Evolutionary conservation across 345 rosid species (phyloP).

Genomic region (Syzygium aromaticum): DNA sequence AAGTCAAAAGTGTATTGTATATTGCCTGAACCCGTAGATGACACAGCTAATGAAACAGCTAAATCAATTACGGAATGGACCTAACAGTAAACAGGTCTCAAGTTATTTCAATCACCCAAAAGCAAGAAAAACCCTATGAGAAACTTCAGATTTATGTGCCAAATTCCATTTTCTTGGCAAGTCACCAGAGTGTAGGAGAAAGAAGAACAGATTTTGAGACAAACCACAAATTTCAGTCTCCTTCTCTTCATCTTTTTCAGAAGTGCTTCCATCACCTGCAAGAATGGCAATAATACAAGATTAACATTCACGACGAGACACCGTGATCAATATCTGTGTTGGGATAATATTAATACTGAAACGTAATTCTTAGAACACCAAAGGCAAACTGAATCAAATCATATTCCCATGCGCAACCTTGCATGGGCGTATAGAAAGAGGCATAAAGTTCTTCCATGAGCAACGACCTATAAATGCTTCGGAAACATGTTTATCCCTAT

Average conservation of each 20-base stretch:
- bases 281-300: not conserved
- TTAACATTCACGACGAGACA: not conserved
- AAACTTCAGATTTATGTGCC: not conserved
- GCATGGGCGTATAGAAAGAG: not conserved
- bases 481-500: not conserved
- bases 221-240: slow-evolving; percentile 25
- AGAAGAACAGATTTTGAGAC: slow-evolving; percentile 4
- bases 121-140: not conserved
- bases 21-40: not conserved
- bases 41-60: not conserved
- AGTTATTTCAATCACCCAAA: not conserved
- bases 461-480: not conserved
- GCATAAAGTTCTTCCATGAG: not conserved
- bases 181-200: not conserved
- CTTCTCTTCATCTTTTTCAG: slow-evolving; percentile 22
- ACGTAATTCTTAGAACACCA: not conserved
- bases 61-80: not conserved
- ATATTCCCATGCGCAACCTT: not conserved
- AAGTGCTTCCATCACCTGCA: slow-evolving; percentile 40
- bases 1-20: not conserved
- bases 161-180: not conserved
- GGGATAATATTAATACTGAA: not conserved
- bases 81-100: not conserved
- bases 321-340: not conserved
- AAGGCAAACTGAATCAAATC: not conserved